phyloP scores from a whole-genome alignment of 2,329 filamentous ascomycete genomes.

The Penicillium decumbens region DNA sequence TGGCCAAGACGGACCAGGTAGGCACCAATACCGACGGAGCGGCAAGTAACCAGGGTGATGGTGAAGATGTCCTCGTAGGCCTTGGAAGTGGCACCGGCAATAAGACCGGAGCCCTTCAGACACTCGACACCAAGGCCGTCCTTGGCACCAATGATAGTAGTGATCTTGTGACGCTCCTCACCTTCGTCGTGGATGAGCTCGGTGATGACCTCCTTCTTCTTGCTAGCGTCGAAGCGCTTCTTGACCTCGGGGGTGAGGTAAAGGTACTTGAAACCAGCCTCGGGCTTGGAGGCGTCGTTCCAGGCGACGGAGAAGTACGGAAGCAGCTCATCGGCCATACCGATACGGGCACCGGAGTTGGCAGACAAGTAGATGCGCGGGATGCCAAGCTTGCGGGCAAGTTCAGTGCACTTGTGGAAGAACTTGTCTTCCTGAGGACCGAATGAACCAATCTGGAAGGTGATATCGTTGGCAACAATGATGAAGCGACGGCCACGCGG shows the following conservation, averaged over 20 bases:
- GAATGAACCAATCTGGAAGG: constrained; percentile 97
- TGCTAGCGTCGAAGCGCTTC: constrained; percentile 76
- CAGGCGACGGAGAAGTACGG: constrained; percentile 96
- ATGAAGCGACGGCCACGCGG: constrained; percentile 87
- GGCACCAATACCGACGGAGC: constrained; percentile 97
- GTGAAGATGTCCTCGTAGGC: constrained; percentile 99
- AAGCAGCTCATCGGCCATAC: constrained; percentile 93
- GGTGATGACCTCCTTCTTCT: constrained; percentile 73
- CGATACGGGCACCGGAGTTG: constrained; percentile 96
- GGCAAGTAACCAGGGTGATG: constrained; percentile 92
- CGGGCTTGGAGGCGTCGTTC: constrained; percentile 77
- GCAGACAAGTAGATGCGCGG: constrained; percentile 96
- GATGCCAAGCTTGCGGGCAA: constrained; percentile 89
- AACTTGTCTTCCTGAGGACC: constrained; percentile 94
- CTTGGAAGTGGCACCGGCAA: constrained; percentile 92
- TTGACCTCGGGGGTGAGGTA: constrained; percentile 85
- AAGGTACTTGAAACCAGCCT: constrained; percentile 92
- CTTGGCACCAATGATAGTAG: constrained; percentile 86
- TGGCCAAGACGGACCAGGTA: constrained; percentile 98
- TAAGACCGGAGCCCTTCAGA: constrained; percentile 92
- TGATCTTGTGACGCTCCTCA: constrained; percentile 89
- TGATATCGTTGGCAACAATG: constrained; percentile 98
- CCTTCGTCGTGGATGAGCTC: constrained; percentile 81
- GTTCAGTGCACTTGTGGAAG: constrained; percentile 98
- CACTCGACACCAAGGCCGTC: constrained; percentile 98